Base-by-base conservation (phyloP, 805 yeast genomes). In the Metschnikowia bowlesiae region DNA sequence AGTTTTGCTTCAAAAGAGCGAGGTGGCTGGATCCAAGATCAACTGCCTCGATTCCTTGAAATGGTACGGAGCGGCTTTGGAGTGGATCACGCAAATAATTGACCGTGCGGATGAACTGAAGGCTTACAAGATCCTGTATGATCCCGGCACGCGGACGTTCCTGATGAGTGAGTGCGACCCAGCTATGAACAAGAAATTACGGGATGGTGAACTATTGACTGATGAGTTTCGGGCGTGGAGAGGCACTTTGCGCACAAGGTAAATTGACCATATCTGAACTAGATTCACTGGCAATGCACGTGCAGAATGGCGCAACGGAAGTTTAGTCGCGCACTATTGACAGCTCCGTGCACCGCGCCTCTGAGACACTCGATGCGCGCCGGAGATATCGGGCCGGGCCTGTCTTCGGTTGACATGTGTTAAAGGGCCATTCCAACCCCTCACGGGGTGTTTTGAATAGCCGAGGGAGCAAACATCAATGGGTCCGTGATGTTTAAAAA, bases 11-110 rank as follows among this genome's bases (percentile, higher is more conserved):
- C 86, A 85, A 57, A 71, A 75, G 8, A 77, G 76, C 55, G 77
- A 79, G 1, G 57, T 71, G 1, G 63, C 68, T 16, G 62, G 68
- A 35, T 71, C 70, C 53, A 76, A 74, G 47, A 81, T 88, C 66
- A 82, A 82, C 60, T 92, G 96, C 56, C 79, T 83, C 66, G 89
- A 84, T 49, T 83, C 92, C 8, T 73, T 92, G 46, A 87, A 84
- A 59, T 94, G 95, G 82, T 87, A 89, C 66, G 92, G 92, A 3
- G 90, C 94, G 0, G 78, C 85, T 16, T 71, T 89, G 48, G 89
- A 87, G 50, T 90, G 96, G 96, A 63, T 92, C 33, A 72, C 72
- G 39, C 75, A 74, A 22, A 62, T 57, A 43, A 54, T 74, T 16
- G 85, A 88, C 10, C 70, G 73, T 30, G 80, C 79, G 39, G 69